Base-by-base conservation (phyloP, 345 rosid species). In the Lepidium africanum region DNA sequence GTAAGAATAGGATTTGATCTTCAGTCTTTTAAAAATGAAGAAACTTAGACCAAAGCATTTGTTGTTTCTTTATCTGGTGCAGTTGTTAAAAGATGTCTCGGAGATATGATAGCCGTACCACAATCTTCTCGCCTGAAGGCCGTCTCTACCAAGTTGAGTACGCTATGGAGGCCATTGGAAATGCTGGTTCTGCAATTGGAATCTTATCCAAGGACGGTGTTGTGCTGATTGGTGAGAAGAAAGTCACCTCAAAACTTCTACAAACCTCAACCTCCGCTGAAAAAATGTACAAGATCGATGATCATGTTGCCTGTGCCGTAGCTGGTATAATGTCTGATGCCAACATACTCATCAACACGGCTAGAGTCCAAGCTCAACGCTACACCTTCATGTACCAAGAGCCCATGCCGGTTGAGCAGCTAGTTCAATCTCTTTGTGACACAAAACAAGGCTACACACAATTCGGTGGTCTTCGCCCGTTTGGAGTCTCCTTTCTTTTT, bases 291-390 rank as follows among this genome's bases (percentile, higher is more conserved):
- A 92, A 92, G 86, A 90, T 92, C 5, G 98, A 92, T 33, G 98
- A 90, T 63, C 98, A 92, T 63, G 88, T 92, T 9, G 98, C 98
- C 1, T 90, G 93, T 65, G 98, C 98, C 0, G 98, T 92, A 37
- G 98, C 98, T 63, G 98, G 98, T 30, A 92, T 92, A 37, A 92
- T 92, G 98, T 92, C 98, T 35, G 98, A 92, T 74, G 98, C 98
- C 67, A 92, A 92, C 78, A 92, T 92, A 65, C 87, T 92, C 10
- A 90, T 92, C 79, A 92, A 90, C 82, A 87, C 96, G 1, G 98
- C 98, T 17, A 48, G 98, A 64, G 91, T 92, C 76, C 98, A 90
- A 76, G 96, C 98, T 16, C 97, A 90, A 43, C 93, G 98, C 49
- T 92, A 90, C 70, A 85, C 93, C 16, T 92, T 59, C 75, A 81